Percentiles rank a stretch among this genome's conserved stretches.
Evolutionary conservation across 177 flowering plant species (phyloP).

Genomic region (Vitis hybrid): DNA sequence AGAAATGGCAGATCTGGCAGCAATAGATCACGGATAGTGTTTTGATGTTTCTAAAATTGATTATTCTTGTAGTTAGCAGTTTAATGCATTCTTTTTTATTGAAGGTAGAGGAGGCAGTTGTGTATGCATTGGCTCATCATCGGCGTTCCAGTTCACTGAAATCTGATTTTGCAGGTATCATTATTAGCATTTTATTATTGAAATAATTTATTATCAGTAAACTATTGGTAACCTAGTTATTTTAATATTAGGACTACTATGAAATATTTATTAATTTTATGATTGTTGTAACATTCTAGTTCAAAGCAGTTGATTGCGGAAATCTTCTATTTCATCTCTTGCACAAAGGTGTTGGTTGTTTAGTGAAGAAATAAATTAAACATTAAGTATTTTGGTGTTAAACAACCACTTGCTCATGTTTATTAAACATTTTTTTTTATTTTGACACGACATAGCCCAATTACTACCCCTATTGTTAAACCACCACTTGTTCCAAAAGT

Average conservation of each 20-base stretch:
- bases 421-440: no score
- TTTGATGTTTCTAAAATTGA: not conserved
- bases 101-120: constrained; percentile 82
- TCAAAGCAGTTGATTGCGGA: no score
- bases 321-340: no score
- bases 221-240: not conserved
- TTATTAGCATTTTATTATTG: not conserved
- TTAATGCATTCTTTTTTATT: constrained; percentile 7
- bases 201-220: not conserved
- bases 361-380: no score
- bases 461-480: no score
- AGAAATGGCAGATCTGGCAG: no score
- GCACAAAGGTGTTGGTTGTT: no score
- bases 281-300: no score
- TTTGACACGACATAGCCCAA: no score
- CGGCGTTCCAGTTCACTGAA: constrained; percentile 44
- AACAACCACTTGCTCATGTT: not conserved
- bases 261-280: not conserved
- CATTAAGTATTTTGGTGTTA: not conserved
- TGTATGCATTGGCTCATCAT: constrained; percentile 63
- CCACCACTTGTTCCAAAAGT: no score
- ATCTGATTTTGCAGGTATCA: constrained; percentile 29
- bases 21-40: no score
- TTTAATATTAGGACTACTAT: not conserved
- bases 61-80: constrained; percentile 4